Evolutionary conservation across 257 asterid species (phyloP), one percentile per base, ranked within the genome.

Genomic region (Cordia subcordata): DNA sequence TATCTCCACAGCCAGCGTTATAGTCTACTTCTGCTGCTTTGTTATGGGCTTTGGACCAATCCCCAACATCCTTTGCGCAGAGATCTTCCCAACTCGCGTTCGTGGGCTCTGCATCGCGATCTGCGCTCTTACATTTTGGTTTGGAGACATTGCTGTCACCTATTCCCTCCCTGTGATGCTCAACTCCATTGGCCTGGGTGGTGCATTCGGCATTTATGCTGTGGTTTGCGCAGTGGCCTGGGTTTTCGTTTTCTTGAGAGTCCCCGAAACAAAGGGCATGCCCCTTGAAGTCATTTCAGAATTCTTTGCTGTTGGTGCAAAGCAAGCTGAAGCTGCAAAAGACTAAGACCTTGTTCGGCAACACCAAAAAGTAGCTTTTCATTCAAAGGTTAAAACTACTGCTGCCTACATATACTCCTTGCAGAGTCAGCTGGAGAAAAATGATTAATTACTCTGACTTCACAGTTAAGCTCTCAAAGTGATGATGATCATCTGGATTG

Each of bases 241-340:
- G 97, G 49, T 87, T 61, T 89, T 89, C 15, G 90, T 86, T 11
- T 89, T 42, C 85, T 59, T 86, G 17, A 84, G 82, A 68, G 97
- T 89, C n/a, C 97, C 97, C 0, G 97, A 89, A 63, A 89, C 97
- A 8, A 89, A 89, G 71, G 97, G 97, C 55, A 89, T 89, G 97
- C 97, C 97, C 13, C 94, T 89, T 18, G 97, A 89, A 73, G 97
- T 89, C 72, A 89, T 89, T 50, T 79, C 97, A 0, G 95, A 89
- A 50, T 86, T 89, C 82, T 89, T 89, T 3, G 94, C 94, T 4
- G 78, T 84, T 16, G 97, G 95, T 18, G 97, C 97, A 21, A 82
- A 77, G 68, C 87, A 82, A 71, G 14, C 47, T 64, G 70, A 74
- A 2, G 71, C 72, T 33, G 68, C 22, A 17, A 70, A 64, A 54